Evolutionary conservation across 140 eudicot species (phyloP), one percentile per base, ranked within the genome.

Genomic region (Ambrosia hybrid): DNA sequence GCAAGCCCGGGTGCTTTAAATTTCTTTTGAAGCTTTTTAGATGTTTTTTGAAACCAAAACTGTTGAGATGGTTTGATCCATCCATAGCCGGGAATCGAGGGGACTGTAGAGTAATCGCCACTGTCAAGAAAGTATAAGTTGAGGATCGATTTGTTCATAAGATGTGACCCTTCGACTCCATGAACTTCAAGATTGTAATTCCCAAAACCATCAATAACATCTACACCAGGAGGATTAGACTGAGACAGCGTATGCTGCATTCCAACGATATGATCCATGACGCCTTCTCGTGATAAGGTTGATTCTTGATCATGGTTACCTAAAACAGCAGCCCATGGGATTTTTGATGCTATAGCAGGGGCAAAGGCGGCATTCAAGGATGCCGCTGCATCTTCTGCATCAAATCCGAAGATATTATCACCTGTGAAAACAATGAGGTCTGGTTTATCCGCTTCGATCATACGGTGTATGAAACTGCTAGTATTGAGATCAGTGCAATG

Each of bases 281-380:
- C 91, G 4, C 85, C 89, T 80, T 76, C 83, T 84, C 98, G 79
- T 8, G 95, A 87, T 16, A 92, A 72, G 0, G 98, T 78, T 9
- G 92, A 85, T 78, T 92, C 96, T 57, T 92, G 98, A 73, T 92
- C 98, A 49, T 92, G 98, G 75, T 92, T 92, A 3, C 98, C 98
- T 9, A 92, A 78, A 53, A 92, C 92, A 12, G 98, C 96, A 10
- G 92, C 96, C 98, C 98, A 92, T 14, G 98, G 98, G 81, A 89
- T 89, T 64, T 68, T 72, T 4, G 96, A 85, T 2, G 70, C 67
- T 10, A 89, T 78, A 3, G 92, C 98, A 5, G 98, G 96, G 55
- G 92, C 86, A 80, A 92, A 92, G 6, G 96, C 96, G 30, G 92
- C 88, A 52, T 89, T 74, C 90, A 92, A 65, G 8, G 98, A 92